Conservation (phyloP, 2,329 filamentous ascomycete genomes). For the Diaporthe sp. region DNA sequence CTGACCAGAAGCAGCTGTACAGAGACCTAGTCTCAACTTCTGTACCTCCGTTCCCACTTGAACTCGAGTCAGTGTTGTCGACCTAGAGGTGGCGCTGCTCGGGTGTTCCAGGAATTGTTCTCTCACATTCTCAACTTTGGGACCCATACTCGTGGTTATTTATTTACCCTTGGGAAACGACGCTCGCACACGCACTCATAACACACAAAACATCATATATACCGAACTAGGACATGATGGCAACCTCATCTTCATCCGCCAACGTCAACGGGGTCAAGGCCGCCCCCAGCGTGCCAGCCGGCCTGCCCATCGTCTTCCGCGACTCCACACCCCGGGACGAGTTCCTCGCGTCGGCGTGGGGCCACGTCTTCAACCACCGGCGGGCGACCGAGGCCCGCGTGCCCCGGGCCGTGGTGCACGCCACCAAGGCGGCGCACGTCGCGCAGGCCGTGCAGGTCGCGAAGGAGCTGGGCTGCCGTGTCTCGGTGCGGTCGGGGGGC, state of each 20-base stretch:
- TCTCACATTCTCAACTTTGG: background rate
- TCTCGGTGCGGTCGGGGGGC: constrained; percentile 62
- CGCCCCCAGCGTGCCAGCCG: background rate
- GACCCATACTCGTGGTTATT: background rate
- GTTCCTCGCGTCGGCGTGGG: constrained; percentile 44
- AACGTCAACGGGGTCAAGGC: background rate
- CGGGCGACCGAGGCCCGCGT: constrained; percentile 50
- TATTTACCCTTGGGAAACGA: background rate
- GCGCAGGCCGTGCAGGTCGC: constrained; percentile 56
- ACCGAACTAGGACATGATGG: background rate
- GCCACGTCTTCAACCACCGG: constrained; percentile 62
- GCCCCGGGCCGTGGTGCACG: constrained; percentile 58
- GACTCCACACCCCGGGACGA: constrained; percentile 41
- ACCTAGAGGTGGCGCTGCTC: background rate
- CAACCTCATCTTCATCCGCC: background rate
- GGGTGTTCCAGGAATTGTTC: background rate
- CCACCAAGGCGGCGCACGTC: constrained; percentile 53
- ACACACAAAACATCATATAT: background rate
- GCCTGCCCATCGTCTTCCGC: constrained; percentile 43
- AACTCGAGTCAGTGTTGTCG: constrained; percentile 2
- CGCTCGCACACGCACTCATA: background rate
- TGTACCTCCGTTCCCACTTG: background rate
- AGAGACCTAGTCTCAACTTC: background rate
- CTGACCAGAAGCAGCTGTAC: background rate
- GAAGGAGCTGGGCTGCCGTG: constrained; percentile 49